Evolutionary conservation across 345 rosid genomes (phyloP).

Genomic region (Draba incana): DNA sequence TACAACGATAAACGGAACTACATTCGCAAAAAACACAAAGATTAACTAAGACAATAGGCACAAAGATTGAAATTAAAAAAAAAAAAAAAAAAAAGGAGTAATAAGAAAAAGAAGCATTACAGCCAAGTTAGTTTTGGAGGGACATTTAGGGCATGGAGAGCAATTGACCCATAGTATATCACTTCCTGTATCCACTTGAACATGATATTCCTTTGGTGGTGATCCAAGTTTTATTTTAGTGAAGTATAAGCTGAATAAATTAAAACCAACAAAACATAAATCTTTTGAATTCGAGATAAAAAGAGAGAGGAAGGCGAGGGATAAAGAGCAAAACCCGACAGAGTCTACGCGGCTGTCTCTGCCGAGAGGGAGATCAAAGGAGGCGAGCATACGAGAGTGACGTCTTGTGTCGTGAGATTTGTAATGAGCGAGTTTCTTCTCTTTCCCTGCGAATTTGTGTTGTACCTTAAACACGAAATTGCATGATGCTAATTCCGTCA

Average conservation of each 20-base stretch:
- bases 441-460: slow-evolving; percentile 61
- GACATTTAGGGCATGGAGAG: slow-evolving; percentile 66
- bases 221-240: slow-evolving; percentile 68
- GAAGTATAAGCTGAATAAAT: slow-evolving; percentile 65
- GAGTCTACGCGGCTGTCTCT: slow-evolving; percentile 77
- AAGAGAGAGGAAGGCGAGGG: not conserved
- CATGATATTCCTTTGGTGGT: slow-evolving; percentile 74
- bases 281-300: too few relatives aligned
- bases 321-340: slow-evolving; percentile 60
- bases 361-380: slow-evolving; percentile 68
- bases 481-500: slow-evolving; percentile 40
- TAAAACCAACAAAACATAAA: too few relatives aligned
- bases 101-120: slow-evolving; percentile 51
- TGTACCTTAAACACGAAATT: slow-evolving; percentile 64
- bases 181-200: slow-evolving; percentile 96
- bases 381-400: slow-evolving; percentile 64
- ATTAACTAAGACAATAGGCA: not conserved
- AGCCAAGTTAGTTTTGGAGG: slow-evolving; percentile 67
- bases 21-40: slow-evolving; percentile 16
- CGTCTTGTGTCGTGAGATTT: slow-evolving; percentile 74
- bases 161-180: slow-evolving; percentile 94
- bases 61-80: not conserved
- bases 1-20: slow-evolving; percentile 65
- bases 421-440: slow-evolving; percentile 50
- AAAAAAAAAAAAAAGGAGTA: slow-evolving; percentile 16